Base-by-base conservation (phyloP, 2,329 filamentous ascomycete genomes). In the Endoconidiophora laricicola region DNA sequence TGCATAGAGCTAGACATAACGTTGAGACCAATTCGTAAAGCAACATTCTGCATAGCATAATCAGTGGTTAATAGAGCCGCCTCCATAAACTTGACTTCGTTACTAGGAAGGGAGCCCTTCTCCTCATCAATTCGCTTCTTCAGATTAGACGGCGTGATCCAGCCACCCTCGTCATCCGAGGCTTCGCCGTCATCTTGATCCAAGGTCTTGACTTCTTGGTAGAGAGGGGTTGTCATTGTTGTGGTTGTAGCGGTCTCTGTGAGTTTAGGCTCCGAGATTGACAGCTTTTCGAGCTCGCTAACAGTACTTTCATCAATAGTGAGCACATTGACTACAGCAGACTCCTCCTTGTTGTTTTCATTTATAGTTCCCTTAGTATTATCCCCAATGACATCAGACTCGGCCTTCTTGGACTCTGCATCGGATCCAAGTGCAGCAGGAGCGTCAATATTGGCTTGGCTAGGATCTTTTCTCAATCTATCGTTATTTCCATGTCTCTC, bases 11-110 rank as follows among this genome's bases (percentile, higher is more conserved):
- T 76, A 0, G 88, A 87, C 52, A 95, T 74, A 9, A 95, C 77
- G 61, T 91, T 86, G 48, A 98, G 76, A 67, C 95, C 94, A 70
- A 96, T 93, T 58, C 93, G 86, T 3, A 98, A 74, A 2, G 91
- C 76, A 6, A 96, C 87, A 62, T 96, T 96, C 68, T 96, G 90
- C 86, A 98, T 94, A 50, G 91, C 90, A 66, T 85, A 96, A 69
- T 98, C 91, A 50, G 83, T 87, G 1, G 91, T 96, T 60, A 96
- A 81, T 42, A 90, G 80, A n/a, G 87, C 90, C 14, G 85, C 86
- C 64, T 93, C 81, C 57, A 95, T 81, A 10, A 76, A 78, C 39
- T 71, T 65, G 18, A 69, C 63, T 1, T 69, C 63, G 4, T 66
- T 57, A n/a, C 53, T 55, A 22, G 57, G 56, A 20, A 68, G 65